These are phyloP conservation scores for Carpinus fangiana DNA, from an alignment of 306 rosid species.

Conservation along the genomic window DNA sequence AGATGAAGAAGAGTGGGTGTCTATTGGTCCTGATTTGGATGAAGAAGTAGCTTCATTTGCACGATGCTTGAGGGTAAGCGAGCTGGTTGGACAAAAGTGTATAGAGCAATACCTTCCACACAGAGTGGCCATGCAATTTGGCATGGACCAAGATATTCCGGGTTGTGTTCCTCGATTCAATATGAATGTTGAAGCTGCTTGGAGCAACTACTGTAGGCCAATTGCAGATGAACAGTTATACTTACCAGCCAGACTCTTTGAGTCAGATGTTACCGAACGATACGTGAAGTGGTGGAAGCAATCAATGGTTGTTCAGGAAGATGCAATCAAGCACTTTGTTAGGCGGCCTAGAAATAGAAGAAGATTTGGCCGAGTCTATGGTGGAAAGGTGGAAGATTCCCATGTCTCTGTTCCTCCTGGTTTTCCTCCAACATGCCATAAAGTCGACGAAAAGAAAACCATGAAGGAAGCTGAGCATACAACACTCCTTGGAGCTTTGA, in stretches of 20 bases:
- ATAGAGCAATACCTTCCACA: slow-evolving; percentile 47
- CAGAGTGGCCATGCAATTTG: slow-evolving; percentile 68
- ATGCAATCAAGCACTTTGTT: neutral
- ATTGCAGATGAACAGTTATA: slow-evolving; percentile 3
- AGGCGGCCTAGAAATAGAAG: neutral
- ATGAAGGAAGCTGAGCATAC: neutral
- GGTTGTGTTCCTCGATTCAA: slow-evolving; percentile 10
- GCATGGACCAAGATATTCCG: slow-evolving; percentile 63
- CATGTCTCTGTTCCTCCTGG: too few species aligned
- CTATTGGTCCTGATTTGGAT: slow-evolving; percentile 14
- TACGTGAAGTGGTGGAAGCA: slow-evolving; percentile 11
- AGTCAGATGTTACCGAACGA: slow-evolving; percentile 30
- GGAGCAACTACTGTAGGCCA: slow-evolving; percentile 11
- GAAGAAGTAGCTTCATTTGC: slow-evolving; percentile 30
- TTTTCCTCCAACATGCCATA: too few species aligned
- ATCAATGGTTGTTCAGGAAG: neutral
- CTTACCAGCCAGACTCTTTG: slow-evolving; percentile 15
- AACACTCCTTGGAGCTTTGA: neutral
- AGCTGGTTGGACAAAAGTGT: slow-evolving; percentile 40
- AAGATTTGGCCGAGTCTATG: neutral
- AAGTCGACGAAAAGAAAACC: too few species aligned
- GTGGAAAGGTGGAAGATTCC: too few species aligned
- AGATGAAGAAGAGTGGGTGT: slow-evolving; percentile 15
- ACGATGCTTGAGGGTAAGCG: slow-evolving; percentile 37
- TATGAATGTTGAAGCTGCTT: neutral